Base-by-base conservation (phyloP, 495 filamentous ascomycete genomes). In the Chaetomidium leptoderma region DNA sequence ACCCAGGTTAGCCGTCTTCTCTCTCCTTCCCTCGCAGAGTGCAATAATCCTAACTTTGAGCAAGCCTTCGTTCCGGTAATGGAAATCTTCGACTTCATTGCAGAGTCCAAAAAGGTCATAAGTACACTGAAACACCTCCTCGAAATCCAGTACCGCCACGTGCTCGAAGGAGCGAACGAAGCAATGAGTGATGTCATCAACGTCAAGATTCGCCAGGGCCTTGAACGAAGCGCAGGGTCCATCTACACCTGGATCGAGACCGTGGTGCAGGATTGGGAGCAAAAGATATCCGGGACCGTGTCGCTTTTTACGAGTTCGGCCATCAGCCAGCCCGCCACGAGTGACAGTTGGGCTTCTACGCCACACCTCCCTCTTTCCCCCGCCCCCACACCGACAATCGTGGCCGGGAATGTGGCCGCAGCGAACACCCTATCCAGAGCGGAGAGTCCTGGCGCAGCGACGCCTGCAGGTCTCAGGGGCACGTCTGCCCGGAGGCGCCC, bases 201-300 rank as follows among this genome's bases (percentile, higher is more conserved):
- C 13, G 32, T 61, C 33, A 69, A 69, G 39, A 63, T 69, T 11
- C 62, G 45, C 33, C 66, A 69, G 33, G 66, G 66, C 0, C 53
- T 69, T 8, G 64, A 69, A 39, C 58, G 59, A 33, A 69, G 64
- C 53, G 58, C 59, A 0, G n/a, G 53, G 24, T 63, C 66, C 9
- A 63, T 69, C 26, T 69, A 67, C 46, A 65, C 19, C 45, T 69
- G 66, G 66, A 64, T 69, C 19, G 66, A 69, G 58, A 65, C 62
- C 2, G 62, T 69, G 0, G 60, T 69, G 23, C 62, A 65, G 36
- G 62, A 65, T 39, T 69, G 66, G 66, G 64, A 69, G 49, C 47
- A 60, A 11, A 50, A 55, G 35, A 59, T 64, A 19, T 42, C 59
- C 3, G 62, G 64, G 3, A 59, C 62, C 8, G 50, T 57, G n/a